Evolutionary conservation across 2,329 filamentous ascomycete species (phyloP), one percentile per base, ranked within the genome.

Genomic region (Beauveria rudraprayagi): DNA sequence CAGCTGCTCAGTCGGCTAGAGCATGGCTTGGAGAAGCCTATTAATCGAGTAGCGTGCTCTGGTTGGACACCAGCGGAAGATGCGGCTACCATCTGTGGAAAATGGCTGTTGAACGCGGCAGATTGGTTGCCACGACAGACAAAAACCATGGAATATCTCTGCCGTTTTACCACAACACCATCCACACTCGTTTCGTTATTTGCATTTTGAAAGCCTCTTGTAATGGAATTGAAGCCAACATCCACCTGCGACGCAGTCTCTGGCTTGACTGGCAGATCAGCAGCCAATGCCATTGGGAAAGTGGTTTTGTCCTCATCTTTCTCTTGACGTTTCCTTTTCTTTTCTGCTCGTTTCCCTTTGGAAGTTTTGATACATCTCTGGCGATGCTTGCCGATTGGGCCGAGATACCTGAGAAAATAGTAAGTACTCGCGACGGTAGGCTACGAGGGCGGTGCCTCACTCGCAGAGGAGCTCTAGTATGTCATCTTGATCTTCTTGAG

Each of bases 391-490:
- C 87, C 87, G 16, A 91, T 72, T 1, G 88, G 87, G 0, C 78
- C 74, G 50, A 91, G 72, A 22, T 90, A 74, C 62, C 87, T 91
- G 47, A 2, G 7, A 5, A 50, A 11, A 41, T 30, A 10, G 60
- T 70, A 28, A 67, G 63, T 47, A 17, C 10, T 41, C 6, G 30
- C 22, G 8, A 19, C 2, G 30, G 30, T 6, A 48, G 17, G 40
- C n/a, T 43, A 16, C 24, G 19, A 41, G 9, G n/a, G 26, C 26
- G 14, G 54, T 28, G 48, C 66, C 71, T 62, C 78, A 89, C 87
- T 77, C 81, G 81, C 83, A 88, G 5, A 90, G 76, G 54, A 91
- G 76, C 64, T 89, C 85, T 10, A 90, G 69, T 43, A 90, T 86
- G 4, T 79, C 77, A 56, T 86, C 80, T 70, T 89, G 85, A 57